Base-by-base conservation (phyloP, 331 rosid genomes). In the Saraca asoca region DNA sequence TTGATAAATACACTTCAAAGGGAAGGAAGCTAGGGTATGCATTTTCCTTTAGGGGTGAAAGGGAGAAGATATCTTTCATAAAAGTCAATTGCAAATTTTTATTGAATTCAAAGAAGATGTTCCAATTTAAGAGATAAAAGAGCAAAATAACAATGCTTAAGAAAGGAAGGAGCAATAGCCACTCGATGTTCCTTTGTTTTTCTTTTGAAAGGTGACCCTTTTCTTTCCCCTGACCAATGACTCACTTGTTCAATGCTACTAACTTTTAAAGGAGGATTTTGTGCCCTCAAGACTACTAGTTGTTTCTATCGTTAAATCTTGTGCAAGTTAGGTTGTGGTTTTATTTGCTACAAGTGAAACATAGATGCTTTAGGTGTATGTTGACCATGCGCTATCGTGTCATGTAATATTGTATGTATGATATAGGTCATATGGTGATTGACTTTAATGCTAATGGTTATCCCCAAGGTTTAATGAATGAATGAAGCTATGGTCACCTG, bases 241-340 rank as follows among this genome's bases (percentile, higher is more conserved):
- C 61, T 55, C 41, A 1, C 41, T 55, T 55, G 61, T 55, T 31
- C 12, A 55, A 16, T 55, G 16, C 57, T 51, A 31, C 57, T 51
- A 17, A 51, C 57, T 51, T 16, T 51, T 51, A 17, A 16, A 51
- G 57, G 31, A 51, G 57, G 57, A 51, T 51, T 31, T 9, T 10
- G 57, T 6, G 33, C 31, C 24, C 12, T 16, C 33, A 10, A 10
- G 57, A 51, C 57, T 16, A 51, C 33, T 31, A 49, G 53, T 49
- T 9, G 53, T 49, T 49, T 49, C 33, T 8, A n/a, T 52, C 18
- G 58, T 52, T 52, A 35, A 50, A 16, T 50, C 55, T 50, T 24
- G 29, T 50, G 55, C 55, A 50, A 50, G 55, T 50, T 50, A 15
- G 55, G 55, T 50, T 50, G 9, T 50, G 29, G 9, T 16, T 50